phyloP scores from a whole-genome alignment of 495 filamentous ascomycete genomes.

The Daldinia grandis region DNA sequence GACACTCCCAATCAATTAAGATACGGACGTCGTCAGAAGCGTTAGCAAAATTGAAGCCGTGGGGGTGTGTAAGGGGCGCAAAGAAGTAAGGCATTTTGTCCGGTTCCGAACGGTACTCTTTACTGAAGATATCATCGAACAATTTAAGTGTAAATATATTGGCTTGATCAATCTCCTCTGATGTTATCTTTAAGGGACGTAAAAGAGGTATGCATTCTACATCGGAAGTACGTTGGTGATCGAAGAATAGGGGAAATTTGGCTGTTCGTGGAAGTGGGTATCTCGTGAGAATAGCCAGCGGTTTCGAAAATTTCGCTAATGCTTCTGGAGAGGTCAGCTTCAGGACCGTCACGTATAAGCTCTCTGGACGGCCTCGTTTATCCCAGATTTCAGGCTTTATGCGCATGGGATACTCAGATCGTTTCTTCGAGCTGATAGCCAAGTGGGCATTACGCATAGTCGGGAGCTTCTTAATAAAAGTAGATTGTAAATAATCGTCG shows the following conservation, averaged over 20 bases:
- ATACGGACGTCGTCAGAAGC: slow-evolving; percentile 33
- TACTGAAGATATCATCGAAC: slow-evolving; percentile 90
- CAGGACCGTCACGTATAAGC: slow-evolving; percentile 72
- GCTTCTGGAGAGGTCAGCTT: slow-evolving; percentile 64
- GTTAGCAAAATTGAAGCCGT: slow-evolving; percentile 41
- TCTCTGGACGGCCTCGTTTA: slow-evolving; percentile 56
- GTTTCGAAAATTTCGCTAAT: slow-evolving; percentile 67
- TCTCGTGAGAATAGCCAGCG: slow-evolving; percentile 78
- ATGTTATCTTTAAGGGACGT: slow-evolving; percentile 51
- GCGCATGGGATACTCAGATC: slow-evolving; percentile 75
- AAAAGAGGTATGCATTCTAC: slow-evolving; percentile 57
- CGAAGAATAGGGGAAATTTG: slow-evolving; percentile 74
- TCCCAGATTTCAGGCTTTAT: slow-evolving; percentile 83
- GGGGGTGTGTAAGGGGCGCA: slow-evolving; percentile 63
- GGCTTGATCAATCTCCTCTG: slow-evolving; percentile 58
- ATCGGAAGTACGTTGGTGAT: slow-evolving; percentile 63
- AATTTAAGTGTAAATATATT: slow-evolving; percentile 75
- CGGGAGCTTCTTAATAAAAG: slow-evolving; percentile 76
- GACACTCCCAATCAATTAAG: slow-evolving; percentile 72
- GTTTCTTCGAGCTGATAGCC: slow-evolving; percentile 80
- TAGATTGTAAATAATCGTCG: slow-evolving; percentile 76
- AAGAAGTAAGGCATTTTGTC: slow-evolving; percentile 86
- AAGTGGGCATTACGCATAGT: slow-evolving; percentile 91
- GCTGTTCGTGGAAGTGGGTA: slow-evolving; percentile 70
- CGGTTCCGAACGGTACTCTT: slow-evolving; percentile 71